These are phyloP conservation scores for Populus pruinosa DNA, from an alignment of 345 rosid genomes.

Conservation along the genomic window DNA sequence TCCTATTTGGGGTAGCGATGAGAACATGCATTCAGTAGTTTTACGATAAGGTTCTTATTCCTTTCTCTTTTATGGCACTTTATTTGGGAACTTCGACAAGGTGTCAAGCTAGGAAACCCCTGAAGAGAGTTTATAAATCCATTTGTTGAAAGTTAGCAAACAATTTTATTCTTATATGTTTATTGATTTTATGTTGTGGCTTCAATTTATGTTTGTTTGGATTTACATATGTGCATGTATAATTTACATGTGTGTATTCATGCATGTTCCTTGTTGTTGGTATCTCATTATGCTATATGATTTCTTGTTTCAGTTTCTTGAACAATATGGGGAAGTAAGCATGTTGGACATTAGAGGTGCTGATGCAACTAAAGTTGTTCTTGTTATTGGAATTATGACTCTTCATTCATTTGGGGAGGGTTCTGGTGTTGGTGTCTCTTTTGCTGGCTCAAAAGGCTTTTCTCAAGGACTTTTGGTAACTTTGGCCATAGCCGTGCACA, in stretches of 20 bases:
- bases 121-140: not conserved
- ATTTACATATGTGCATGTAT: not conserved
- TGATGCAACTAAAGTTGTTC: slow-evolving; percentile 91
- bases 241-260: not conserved
- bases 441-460: slow-evolving; percentile 96
- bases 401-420: slow-evolving; percentile 99
- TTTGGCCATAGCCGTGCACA: slow-evolving; percentile 96
- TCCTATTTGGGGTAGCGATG: not conserved
- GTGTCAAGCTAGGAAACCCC: not conserved
- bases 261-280: not conserved
- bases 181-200: not conserved
- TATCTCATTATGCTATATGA: not conserved
- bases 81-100: not conserved
- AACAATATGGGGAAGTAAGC: slow-evolving; percentile 93
- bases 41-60: not conserved
- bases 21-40: not conserved
- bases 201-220: not conserved
- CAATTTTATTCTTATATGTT: not conserved
- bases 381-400: slow-evolving; percentile 96
- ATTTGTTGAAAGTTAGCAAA: not conserved
- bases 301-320: slow-evolving; percentile 66
- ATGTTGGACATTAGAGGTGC: slow-evolving; percentile 99
- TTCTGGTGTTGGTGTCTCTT: slow-evolving; percentile 99
- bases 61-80: not conserved
- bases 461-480: slow-evolving; percentile 96